Evolutionary conservation across 345 rosid genomes (phyloP).

Genomic region (Draba incana): DNA sequence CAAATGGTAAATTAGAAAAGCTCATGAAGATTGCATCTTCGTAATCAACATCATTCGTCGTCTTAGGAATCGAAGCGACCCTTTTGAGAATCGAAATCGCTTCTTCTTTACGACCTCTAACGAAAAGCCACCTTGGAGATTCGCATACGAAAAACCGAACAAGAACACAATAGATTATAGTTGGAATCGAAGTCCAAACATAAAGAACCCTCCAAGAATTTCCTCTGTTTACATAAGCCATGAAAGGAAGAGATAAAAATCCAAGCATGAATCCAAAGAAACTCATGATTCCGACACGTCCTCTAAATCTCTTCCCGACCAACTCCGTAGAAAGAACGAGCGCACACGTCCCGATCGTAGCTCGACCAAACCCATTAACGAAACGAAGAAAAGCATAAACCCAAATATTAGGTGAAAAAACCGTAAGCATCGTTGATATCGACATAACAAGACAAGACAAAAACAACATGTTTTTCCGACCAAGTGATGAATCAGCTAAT

Average conservation of each 20-base stretch:
- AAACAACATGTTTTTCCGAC: conserved; percentile 62
- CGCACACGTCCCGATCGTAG: conserved; percentile 53
- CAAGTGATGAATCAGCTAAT: conserved; percentile 59
- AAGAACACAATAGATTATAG: conserved; percentile 40
- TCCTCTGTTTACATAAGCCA: conserved; percentile 48
- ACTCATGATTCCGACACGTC: conserved; percentile 49
- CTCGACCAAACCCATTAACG: conserved; percentile 53
- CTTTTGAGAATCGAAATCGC: conserved; percentile 54
- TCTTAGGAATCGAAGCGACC: conserved; percentile 33
- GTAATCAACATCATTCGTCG: conserved; percentile 2
- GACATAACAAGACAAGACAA: conserved; percentile 53
- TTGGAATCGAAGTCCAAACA: conserved; percentile 55
- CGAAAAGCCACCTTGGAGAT: conserved; percentile 64
- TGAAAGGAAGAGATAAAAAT: conserved; percentile 49
- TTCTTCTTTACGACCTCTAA: conserved; percentile 57
- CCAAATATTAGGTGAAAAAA: conserved; percentile 53
- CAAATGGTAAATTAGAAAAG: conserved; percentile 42
- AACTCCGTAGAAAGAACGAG: conserved; percentile 55
- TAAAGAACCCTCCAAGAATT: conserved; percentile 54
- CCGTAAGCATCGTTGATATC: conserved; percentile 43
- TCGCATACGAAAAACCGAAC: conserved; percentile 48
- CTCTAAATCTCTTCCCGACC: conserved; percentile 56
- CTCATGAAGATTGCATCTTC: conserved; percentile 33
- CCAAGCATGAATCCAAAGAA: conserved; percentile 55
- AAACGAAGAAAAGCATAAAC: conserved; percentile 49